Evolutionary conservation across 345 rosid species (phyloP).

Genomic region (Chamaenerion angustifolium): DNA sequence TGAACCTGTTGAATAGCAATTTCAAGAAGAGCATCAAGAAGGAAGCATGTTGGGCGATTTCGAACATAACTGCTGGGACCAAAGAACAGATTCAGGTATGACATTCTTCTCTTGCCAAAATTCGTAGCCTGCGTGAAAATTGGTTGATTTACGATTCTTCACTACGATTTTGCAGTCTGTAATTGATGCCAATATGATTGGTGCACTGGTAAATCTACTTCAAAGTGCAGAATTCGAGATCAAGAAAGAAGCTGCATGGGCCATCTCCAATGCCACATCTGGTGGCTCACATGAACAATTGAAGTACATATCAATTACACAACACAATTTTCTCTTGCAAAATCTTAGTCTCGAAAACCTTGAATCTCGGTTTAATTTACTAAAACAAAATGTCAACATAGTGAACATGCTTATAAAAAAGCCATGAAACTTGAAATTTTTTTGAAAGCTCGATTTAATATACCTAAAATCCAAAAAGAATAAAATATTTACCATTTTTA

Average conservation of each 20-base stretch:
- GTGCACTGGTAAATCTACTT: conserved; percentile 29
- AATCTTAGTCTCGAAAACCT: conserved; percentile 10
- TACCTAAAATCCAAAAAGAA: neutral
- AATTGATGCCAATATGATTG: conserved; percentile 28
- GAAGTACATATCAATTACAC: conserved; percentile 19
- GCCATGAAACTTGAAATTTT: no score
- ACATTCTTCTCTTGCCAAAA: neutral
- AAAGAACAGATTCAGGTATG: conserved; percentile 31
- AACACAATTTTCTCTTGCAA: neutral
- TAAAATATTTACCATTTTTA: neutral
- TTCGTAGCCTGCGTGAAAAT: neutral
- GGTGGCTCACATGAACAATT: conserved; percentile 47
- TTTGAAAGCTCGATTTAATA: no score
- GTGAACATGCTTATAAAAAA: no score
- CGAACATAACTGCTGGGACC: conserved; percentile 38
- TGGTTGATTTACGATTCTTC: neutral
- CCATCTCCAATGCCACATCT: conserved; percentile 43
- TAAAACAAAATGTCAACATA: no score
- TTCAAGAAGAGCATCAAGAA: conserved; percentile 39
- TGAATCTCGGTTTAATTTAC: conserved; percentile 2
- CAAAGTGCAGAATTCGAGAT: conserved; percentile 52
- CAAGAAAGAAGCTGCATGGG: conserved; percentile 56
- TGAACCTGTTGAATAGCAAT: conserved; percentile 25
- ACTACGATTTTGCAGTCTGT: conserved; percentile 23
- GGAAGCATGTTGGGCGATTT: conserved; percentile 44